Evolutionary conservation across 176 grass and related monocot species (phyloP).

Genomic region (Aegilops sharonensis): DNA sequence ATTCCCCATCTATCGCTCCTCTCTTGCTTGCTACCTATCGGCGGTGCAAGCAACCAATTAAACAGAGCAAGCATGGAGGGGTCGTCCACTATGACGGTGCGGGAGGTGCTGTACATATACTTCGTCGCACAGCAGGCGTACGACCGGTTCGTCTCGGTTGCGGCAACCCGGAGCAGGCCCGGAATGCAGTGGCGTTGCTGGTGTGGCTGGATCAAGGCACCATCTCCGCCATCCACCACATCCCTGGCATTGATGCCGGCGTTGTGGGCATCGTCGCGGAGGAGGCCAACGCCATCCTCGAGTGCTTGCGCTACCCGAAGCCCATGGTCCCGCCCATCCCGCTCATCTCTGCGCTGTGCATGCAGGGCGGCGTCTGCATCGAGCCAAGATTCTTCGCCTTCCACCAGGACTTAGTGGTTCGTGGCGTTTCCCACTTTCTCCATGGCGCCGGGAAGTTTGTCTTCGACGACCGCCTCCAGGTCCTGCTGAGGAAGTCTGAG

Average conservation of each 20-base stretch:
- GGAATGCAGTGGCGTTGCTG: slow-evolving; percentile 54
- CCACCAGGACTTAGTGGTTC: slow-evolving; percentile 38
- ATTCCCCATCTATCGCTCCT: not conserved
- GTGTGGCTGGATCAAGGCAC: slow-evolving; percentile 47
- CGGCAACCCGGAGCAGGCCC: slow-evolving; percentile 6
- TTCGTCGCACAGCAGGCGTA: slow-evolving; percentile 26
- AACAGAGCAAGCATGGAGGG: not conserved
- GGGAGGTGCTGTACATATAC: slow-evolving; percentile 48
- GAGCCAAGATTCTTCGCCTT: slow-evolving; percentile 47
- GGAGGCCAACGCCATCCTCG: slow-evolving; percentile 43
- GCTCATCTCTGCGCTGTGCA: slow-evolving; percentile 25
- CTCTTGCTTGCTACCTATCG: not conserved
- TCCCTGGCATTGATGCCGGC: not conserved
- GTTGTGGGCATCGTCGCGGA: not conserved
- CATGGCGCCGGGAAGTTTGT: slow-evolving; percentile 41
- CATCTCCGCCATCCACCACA: not conserved
- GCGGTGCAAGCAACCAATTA: too few species aligned
- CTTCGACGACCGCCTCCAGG: slow-evolving; percentile 48
- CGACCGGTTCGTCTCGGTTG: slow-evolving; percentile 24
- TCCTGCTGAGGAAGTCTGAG: slow-evolving; percentile 12
- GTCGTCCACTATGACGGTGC: slow-evolving; percentile 3
- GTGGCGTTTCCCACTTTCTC: slow-evolving; percentile 29
- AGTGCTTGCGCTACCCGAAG: slow-evolving; percentile 26
- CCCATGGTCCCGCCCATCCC: slow-evolving; percentile 28
- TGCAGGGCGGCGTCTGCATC: not conserved